Evolutionary conservation across 139 green algal genomes (phyloP).

Genomic region (Coelastrella sp.): DNA sequence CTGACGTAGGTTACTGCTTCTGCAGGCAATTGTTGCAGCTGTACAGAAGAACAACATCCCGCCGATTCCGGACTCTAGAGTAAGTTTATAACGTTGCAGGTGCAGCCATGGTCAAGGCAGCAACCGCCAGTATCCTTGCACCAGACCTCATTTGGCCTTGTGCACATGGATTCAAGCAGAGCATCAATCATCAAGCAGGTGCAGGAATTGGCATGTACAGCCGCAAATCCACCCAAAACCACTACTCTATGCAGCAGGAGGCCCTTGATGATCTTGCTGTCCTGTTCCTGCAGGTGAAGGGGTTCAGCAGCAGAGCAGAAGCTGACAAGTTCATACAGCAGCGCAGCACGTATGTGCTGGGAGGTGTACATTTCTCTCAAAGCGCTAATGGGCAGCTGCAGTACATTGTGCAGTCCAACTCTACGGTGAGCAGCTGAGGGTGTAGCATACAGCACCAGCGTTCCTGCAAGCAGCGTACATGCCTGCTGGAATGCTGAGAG

Average conservation of each 20-base stretch:
- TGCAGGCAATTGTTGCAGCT: constrained; percentile 67
- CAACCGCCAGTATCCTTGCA: too few species aligned
- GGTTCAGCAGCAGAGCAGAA: constrained; percentile 22
- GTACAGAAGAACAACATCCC: constrained; percentile 73
- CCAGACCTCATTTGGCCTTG: too few species aligned
- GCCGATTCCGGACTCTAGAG: constrained; percentile 61
- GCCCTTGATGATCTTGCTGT: background rate
- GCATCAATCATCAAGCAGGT: background rate
- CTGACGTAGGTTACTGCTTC: background rate
- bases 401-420: constrained; percentile 91
- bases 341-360: constrained; percentile 46
- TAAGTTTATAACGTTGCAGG: constrained; percentile 70
- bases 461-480: too few species aligned
- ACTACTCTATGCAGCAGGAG: too few species aligned
- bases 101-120: background rate
- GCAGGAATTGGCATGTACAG: background rate
- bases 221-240: too few species aligned
- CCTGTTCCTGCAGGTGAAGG: constrained; percentile 4
- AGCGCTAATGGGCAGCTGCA: constrained; percentile 40
- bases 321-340: constrained; percentile 19
- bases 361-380: constrained; percentile 74
- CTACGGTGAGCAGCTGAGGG: constrained; percentile 61
- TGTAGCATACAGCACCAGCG: too few species aligned
- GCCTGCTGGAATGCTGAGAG: too few species aligned
- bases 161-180: background rate